A percentile compares a stretch with the other conserved stretches of the same genome.
Evolutionary conservation across 1,284 basidiomycete genomes (phyloP).

Genomic region (Filobasidium uniguttulatum): DNA sequence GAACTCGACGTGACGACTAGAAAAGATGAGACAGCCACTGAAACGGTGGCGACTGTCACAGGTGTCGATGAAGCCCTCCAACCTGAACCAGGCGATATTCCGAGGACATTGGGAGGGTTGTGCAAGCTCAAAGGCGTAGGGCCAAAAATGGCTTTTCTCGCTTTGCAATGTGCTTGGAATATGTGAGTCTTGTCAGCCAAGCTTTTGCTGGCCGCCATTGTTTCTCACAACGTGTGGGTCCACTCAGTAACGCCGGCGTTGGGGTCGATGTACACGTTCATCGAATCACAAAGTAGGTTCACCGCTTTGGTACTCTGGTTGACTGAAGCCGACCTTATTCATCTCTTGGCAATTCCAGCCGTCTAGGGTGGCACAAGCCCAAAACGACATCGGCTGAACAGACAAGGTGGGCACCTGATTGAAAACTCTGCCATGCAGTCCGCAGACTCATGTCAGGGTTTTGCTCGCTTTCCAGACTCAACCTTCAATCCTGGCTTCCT

Average conservation of each 20-base stretch:
- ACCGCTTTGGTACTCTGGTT: background rate
- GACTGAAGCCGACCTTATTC: background rate
- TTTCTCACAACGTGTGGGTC: background rate
- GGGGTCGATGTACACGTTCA: slow-evolving; percentile 96
- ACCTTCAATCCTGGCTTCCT: slow-evolving; percentile 83
- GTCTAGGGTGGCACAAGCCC: slow-evolving; percentile 76
- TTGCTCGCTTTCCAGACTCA: slow-evolving; percentile 41
- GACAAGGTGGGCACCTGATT: slow-evolving; percentile 47
- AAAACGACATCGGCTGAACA: slow-evolving; percentile 76
- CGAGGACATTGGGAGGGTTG: slow-evolving; percentile 70
- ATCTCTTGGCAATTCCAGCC: slow-evolving; percentile 17
- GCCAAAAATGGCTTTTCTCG: slow-evolving; percentile 81
- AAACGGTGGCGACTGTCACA: too few species aligned
- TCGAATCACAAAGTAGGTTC: slow-evolving; percentile 59
- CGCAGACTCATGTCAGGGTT: background rate
- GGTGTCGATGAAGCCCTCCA: too few species aligned
- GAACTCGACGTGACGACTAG: slow-evolving; percentile 45
- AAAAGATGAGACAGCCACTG: too few species aligned
- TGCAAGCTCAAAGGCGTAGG: slow-evolving; percentile 75
- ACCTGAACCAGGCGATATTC: slow-evolving; percentile 67
- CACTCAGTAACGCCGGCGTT: slow-evolving; percentile 39
- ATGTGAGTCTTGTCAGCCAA: slow-evolving; percentile 42
- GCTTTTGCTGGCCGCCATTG: background rate
- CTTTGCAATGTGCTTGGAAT: slow-evolving; percentile 72
- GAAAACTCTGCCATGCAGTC: background rate